These are phyloP conservation scores for Podochytrium sp. DNA, from an alignment of 192 early-diverging fungal genomes.

Conservation along the genomic window DNA sequence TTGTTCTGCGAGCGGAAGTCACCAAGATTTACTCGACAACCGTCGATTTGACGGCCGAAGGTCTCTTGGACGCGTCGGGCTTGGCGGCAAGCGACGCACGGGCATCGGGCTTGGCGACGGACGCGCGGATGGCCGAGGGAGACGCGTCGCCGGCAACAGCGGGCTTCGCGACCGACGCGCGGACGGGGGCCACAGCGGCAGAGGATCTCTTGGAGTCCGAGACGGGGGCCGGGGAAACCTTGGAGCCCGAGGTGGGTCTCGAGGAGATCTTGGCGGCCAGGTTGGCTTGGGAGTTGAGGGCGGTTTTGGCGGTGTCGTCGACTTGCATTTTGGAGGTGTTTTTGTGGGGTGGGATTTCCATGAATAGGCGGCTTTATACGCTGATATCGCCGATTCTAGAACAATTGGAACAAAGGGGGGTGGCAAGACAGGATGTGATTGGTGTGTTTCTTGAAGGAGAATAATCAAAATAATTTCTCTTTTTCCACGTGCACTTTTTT, in stretches of 20 bases:
- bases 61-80: too few species aligned
- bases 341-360: too few species aligned
- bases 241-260: neutral
- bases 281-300: neutral
- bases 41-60: neutral
- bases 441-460: too few species aligned
- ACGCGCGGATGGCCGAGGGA: too few species aligned
- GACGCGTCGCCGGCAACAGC: neutral
- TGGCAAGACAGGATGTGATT: neutral
- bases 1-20: too few species aligned
- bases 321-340: neutral
- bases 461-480: too few species aligned
- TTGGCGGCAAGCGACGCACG: neutral
- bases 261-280: neutral
- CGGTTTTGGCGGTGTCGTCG: neutral
- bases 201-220: neutral
- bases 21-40: neutral
- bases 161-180: neutral
- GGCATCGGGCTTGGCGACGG: neutral
- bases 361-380: neutral
- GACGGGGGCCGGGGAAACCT: neutral
- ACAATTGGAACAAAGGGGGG: neutral
- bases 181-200: neutral
- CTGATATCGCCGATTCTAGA: neutral
- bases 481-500: too few species aligned